A percentile compares a stretch with the other conserved stretches of the same genome.
These are phyloP conservation scores for Coniella vitis DNA, from an alignment of 2,329 filamentous ascomycete genomes.

Conservation along the genomic window DNA sequence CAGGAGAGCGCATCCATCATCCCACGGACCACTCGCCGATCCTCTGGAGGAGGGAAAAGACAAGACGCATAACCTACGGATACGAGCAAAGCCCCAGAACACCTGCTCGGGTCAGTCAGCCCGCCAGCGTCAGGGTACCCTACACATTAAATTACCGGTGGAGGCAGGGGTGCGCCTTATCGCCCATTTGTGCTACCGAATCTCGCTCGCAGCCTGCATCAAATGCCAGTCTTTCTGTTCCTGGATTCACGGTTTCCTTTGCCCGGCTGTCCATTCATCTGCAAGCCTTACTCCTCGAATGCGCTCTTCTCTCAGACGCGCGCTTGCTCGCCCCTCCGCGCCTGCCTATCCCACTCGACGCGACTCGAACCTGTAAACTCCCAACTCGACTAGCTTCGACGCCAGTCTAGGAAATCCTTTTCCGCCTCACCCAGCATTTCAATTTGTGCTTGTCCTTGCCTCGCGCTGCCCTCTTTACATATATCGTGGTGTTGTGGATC, in stretches of 20 bases:
- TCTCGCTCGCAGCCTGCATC: constrained; percentile 11
- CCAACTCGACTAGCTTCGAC: constrained; percentile 8
- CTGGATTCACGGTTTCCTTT: background rate
- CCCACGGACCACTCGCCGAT: too few relatives aligned
- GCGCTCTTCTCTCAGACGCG: constrained; percentile 25
- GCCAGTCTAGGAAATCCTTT: too few relatives aligned
- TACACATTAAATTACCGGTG: constrained; percentile 9
- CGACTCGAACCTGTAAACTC: background rate
- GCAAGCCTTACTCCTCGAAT: constrained; percentile 1
- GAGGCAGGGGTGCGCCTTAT: constrained; percentile 12
- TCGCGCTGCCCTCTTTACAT: background rate
- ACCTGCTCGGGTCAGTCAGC: background rate
- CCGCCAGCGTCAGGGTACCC: background rate
- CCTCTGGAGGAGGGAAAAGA: too few relatives aligned
- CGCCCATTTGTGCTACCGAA: constrained; percentile 15
- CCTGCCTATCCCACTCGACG: constrained; percentile 12
- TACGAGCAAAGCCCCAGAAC: background rate
- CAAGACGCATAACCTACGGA: too few relatives aligned
- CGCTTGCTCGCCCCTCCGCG: constrained; percentile 26
- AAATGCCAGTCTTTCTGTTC: constrained; percentile 1
- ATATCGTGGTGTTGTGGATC: background rate
- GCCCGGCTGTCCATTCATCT: background rate
- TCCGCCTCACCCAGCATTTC: background rate
- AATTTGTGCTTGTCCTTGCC: constrained; percentile 1
- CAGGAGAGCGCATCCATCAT: too few relatives aligned